Evolutionary conservation across 2,329 filamentous ascomycete species (phyloP).

Genomic region (Anthostomella pinea): DNA sequence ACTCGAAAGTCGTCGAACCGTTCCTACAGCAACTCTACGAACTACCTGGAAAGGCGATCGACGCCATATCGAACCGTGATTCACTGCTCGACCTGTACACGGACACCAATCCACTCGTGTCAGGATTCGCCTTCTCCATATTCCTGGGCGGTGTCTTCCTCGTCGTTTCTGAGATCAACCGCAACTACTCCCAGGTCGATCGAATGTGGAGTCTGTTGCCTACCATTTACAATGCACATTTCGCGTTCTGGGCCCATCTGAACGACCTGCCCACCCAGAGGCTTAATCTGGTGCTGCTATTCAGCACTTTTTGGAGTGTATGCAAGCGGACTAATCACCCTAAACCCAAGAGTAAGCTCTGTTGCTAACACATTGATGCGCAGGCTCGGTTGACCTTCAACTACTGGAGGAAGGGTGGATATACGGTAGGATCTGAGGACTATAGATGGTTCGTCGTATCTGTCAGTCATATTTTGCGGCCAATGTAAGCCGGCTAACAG

Average conservation of each 20-base stretch:
- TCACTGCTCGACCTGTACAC: slow-evolving; percentile 71
- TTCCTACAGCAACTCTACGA: slow-evolving; percentile 68
- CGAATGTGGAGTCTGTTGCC: slow-evolving; percentile 89
- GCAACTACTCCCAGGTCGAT: slow-evolving; percentile 97
- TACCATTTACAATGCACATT: slow-evolving; percentile 82
- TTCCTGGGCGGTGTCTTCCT: slow-evolving; percentile 71
- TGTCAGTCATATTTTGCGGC: background rate
- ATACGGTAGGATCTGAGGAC: slow-evolving; percentile 84
- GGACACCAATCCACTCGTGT: slow-evolving; percentile 81
- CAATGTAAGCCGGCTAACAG: slow-evolving; percentile 18
- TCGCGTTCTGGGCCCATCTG: slow-evolving; percentile 76
- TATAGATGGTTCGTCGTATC: slow-evolving; percentile 70
- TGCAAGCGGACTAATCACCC: slow-evolving; percentile 30
- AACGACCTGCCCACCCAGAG: slow-evolving; percentile 67
- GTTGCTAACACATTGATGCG: slow-evolving; percentile 19
- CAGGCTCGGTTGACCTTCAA: slow-evolving; percentile 86
- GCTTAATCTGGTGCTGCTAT: slow-evolving; percentile 68
- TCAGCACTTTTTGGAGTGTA: slow-evolving; percentile 78
- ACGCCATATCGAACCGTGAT: slow-evolving; percentile 57
- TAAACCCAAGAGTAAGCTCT: slow-evolving; percentile 2
- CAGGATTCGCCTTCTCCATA: slow-evolving; percentile 68
- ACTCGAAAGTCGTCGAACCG: slow-evolving; percentile 69
- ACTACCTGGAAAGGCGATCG: slow-evolving; percentile 63
- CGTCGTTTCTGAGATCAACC: slow-evolving; percentile 76
- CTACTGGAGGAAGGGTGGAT: slow-evolving; percentile 94